phyloP scores from a whole-genome alignment of 164 flowering plant species.

The Hamamelis virginiana region DNA sequence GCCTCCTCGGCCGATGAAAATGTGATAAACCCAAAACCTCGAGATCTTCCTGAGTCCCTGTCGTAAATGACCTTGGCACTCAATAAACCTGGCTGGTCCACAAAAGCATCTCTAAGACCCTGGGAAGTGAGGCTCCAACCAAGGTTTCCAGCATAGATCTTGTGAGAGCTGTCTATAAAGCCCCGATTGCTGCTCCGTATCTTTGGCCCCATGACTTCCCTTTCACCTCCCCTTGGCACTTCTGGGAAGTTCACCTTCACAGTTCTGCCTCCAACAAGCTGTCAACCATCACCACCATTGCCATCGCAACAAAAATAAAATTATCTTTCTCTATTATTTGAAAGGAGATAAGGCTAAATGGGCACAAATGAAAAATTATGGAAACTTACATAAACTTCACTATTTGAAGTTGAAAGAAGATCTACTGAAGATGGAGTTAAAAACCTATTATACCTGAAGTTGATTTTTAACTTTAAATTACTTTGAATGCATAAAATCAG shows the following conservation, averaged over 20 bases:
- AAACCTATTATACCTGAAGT: too few relatives aligned
- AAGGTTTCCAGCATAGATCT: slow-evolving; percentile 91
- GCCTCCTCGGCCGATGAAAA: slow-evolving; percentile 62
- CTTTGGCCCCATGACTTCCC: slow-evolving; percentile 71
- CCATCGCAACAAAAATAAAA: background rate
- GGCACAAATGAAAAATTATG: background rate
- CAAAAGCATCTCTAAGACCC: slow-evolving; percentile 64
- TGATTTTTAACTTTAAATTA: too few relatives aligned
- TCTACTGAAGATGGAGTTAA: too few relatives aligned
- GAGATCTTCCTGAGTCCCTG: slow-evolving; percentile 62
- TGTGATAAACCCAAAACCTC: slow-evolving; percentile 85
- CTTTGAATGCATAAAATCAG: too few relatives aligned
- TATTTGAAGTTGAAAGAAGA: too few relatives aligned
- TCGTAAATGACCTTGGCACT: slow-evolving; percentile 81
- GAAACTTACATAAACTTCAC: too few relatives aligned
- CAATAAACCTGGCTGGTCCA: slow-evolving; percentile 56
- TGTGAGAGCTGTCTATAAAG: slow-evolving; percentile 80
- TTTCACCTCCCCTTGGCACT: slow-evolving; percentile 89
- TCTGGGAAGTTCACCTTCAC: slow-evolving; percentile 92
- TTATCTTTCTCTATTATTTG: background rate
- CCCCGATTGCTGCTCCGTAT: slow-evolving; percentile 48
- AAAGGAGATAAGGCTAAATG: background rate
- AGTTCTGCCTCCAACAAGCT: slow-evolving; percentile 86
- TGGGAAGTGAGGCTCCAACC: slow-evolving; percentile 76
- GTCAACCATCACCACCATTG: slow-evolving; percentile 7